Evolutionary conservation across 768 basidiomycete species (phyloP).

Genomic region (Mycena floridula): DNA sequence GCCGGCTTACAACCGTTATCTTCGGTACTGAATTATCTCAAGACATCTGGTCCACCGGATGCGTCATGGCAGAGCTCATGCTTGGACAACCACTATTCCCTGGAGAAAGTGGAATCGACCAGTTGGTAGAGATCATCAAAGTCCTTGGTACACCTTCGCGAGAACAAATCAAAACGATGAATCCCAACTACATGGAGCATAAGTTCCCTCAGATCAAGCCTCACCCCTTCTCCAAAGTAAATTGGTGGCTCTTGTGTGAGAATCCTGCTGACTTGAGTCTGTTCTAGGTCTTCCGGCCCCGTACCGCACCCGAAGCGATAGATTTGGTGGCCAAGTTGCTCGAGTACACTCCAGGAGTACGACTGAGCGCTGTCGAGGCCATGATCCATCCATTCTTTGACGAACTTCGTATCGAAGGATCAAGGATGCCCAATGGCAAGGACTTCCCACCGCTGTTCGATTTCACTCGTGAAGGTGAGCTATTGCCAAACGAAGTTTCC

Average conservation of each 20-base stretch:
- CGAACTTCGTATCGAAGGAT: constrained; percentile 85
- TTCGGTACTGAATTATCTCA: constrained; percentile 3
- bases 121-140: constrained; percentile 99
- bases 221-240: constrained; percentile 96
- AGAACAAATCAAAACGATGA: constrained; percentile 99
- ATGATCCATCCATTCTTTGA: constrained; percentile 98
- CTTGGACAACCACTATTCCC: constrained; percentile 98
- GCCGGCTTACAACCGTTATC: constrained; percentile 2
- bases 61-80: constrained; percentile 99
- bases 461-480: constrained; percentile 92
- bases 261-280: constrained; percentile 1
- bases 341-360: constrained; percentile 95
- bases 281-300: constrained; percentile 92
- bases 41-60: constrained; percentile 99
- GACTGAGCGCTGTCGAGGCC: constrained; percentile 83
- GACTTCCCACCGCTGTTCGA: constrained; percentile 93
- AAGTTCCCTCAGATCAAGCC: constrained; percentile 99
- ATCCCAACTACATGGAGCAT: constrained; percentile 99
- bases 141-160: constrained; percentile 96
- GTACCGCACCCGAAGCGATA: constrained; percentile 94
- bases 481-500: no score
- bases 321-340: constrained; percentile 91
- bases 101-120: constrained; percentile 98
- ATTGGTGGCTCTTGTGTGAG: constrained; percentile 10
- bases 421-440: constrained; percentile 95